phyloP scores from a whole-genome alignment of 1,139 yeast genomes.

The Pneumocystis oryctolagi region DNA sequence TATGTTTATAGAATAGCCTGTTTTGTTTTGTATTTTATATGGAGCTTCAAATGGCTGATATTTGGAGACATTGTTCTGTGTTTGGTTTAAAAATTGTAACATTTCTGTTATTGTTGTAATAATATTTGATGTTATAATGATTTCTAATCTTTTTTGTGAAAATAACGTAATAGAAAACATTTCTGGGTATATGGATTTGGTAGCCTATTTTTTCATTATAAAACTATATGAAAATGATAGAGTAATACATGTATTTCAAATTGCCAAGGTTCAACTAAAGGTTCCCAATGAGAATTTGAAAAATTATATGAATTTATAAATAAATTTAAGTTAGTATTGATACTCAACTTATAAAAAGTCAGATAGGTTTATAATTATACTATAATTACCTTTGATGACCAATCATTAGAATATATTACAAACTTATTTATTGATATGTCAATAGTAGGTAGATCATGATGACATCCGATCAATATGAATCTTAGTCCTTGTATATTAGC shows the following conservation, averaged over 20 bases:
- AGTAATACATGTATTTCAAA: constrained; percentile 50
- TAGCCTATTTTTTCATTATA: constrained; percentile 11
- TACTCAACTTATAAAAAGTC: constrained; percentile 32
- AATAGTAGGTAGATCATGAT: constrained; percentile 80
- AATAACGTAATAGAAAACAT: constrained; percentile 47
- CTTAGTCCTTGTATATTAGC: constrained; percentile 71
- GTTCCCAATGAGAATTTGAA: constrained; percentile 92
- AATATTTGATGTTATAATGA: constrained; percentile 69
- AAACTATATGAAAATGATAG: constrained; percentile 6
- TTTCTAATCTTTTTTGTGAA: constrained; percentile 62
- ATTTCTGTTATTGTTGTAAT: constrained; percentile 23
- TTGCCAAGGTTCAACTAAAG: constrained; percentile 79
- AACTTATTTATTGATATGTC: constrained; percentile 72
- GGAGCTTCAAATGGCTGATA: constrained; percentile 76
- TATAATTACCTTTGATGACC: constrained; percentile 61
- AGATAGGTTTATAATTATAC: background rate
- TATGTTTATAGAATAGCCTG: constrained; percentile 63
- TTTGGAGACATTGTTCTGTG: constrained; percentile 33
- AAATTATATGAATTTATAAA: constrained; percentile 74
- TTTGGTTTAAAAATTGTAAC: constrained; percentile 59
- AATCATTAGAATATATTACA: constrained; percentile 54
- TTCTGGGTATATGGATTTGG: constrained; percentile 22
- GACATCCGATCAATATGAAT: constrained; percentile 78
- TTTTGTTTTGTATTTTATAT: constrained; percentile 63
- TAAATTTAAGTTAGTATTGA: constrained; percentile 54